Evolutionary conservation across 179 eudicot genomes (phyloP), one percentile per base, ranked within the genome.

Genomic region (Beta macrorhiza): DNA sequence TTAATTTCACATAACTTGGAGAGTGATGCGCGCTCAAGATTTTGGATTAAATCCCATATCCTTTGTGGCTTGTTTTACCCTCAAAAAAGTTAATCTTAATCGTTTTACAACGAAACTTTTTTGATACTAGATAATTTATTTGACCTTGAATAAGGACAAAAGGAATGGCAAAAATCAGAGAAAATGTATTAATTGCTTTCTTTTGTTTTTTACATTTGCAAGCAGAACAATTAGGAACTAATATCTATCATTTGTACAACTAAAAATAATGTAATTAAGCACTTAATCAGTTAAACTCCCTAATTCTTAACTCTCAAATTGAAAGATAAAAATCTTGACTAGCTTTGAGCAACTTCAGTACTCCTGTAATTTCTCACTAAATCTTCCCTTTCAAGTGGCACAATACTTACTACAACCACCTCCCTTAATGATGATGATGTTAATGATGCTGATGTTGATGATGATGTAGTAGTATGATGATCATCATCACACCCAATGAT

Each of bases 301-400:
- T 7, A 7, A 15, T 14, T 5, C 13, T 37, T 37, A 20, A 51
- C 76, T 72, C 76, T 72, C 37, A 51, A 72, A 72, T 11, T 20
- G 6, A 22, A 72, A 59, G 61, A 52, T 51, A 72, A 52, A 20
- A 37, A 37, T 37, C 12, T 49, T 12, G 3, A 14, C 52, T 84
- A 78, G 57, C 78, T 84, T 25, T 64, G 79, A 80, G 16, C 65
- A 84, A 19, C 63, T 56, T 81, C 61, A 37, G 42, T 37, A 29
- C 61, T 79, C 32, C 84, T 81, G 22, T 78, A 76, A 80, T 76
- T 51, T 77, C 88, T 80, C 47, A 77, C 79, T 81, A 85, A 76
- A 44, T 80, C 84, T 68, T 85, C 88, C 19, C 85, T 83, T 77
- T 83, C 79, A 49, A 83, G 71, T 77, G 88, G 88, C 22, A 49